phyloP scores from a whole-genome alignment of 306 rosid genomes.

The Fagus sylvatica region DNA sequence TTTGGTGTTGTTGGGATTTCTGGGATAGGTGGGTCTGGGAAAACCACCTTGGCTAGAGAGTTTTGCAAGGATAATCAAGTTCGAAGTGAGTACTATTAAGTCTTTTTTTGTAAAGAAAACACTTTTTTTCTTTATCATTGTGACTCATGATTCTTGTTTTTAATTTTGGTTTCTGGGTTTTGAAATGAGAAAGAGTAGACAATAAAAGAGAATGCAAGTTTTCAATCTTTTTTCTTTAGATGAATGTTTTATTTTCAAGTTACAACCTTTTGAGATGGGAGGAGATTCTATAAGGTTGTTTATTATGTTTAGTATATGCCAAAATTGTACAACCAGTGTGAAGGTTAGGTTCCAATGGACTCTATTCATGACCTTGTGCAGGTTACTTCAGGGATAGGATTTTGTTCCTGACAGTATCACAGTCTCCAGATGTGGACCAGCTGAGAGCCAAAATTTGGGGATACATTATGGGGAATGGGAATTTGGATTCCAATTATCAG shows the following conservation, averaged over 20 bases:
- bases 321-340: too few relatives aligned
- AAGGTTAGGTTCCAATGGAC: neutral
- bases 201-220: neutral
- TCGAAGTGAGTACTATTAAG: conserved; percentile 51
- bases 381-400: conserved; percentile 67
- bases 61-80: conserved; percentile 65
- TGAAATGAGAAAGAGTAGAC: neutral
- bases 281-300: too few relatives aligned
- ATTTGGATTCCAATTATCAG: conserved; percentile 35
- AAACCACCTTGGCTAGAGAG: conserved; percentile 83
- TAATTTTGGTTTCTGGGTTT: neutral
- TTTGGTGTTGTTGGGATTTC: conserved; percentile 55
- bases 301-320: too few relatives aligned
- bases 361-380: conserved; percentile 21
- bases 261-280: too few relatives aligned
- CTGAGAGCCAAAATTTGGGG: conserved; percentile 64
- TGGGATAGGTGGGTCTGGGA: conserved; percentile 96
- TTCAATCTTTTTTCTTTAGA: neutral
- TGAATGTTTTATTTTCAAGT: neutral
- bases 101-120: neutral
- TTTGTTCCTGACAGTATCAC: conserved; percentile 81
- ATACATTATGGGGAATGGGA: conserved; percentile 52
- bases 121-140: neutral
- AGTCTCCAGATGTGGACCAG: conserved; percentile 77
- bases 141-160: neutral